Evolutionary conservation across 139 green algal genomes (phyloP).

Genomic region (Chlorella sorokiniana): DNA sequence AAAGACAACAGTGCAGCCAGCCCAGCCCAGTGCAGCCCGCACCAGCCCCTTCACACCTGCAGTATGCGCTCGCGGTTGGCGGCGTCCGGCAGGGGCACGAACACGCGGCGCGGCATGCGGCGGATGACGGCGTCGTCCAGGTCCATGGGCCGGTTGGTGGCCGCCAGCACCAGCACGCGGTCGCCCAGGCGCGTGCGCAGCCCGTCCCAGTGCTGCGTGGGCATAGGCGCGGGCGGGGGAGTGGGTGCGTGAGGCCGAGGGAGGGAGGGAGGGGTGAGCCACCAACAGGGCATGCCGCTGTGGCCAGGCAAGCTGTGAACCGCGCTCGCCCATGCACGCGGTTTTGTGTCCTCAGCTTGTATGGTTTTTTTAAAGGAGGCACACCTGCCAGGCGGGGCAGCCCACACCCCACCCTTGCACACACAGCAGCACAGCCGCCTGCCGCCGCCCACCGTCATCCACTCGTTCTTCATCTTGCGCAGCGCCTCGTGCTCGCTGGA

Average conservation of each 20-base stretch:
- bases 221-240: background rate
- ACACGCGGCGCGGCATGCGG: constrained; percentile 91
- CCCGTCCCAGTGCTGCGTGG: constrained; percentile 66
- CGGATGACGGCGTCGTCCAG: constrained; percentile 74
- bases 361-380: no score
- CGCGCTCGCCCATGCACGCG: no score
- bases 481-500: constrained; percentile 74
- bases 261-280: background rate
- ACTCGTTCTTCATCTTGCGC: constrained; percentile 82
- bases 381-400: no score
- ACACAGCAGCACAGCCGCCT: background rate
- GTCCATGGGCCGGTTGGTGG: constrained; percentile 86
- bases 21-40: no score
- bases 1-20: background rate
- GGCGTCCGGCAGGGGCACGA: constrained; percentile 77
- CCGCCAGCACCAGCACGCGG: constrained; percentile 94
- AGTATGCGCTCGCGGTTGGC: constrained; percentile 80
- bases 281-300: no score
- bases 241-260: background rate
- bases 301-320: no score
- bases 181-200: constrained; percentile 62
- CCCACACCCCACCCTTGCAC: background rate
- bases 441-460: constrained; percentile 44
- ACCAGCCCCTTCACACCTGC: background rate
- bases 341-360: no score